Evolutionary conservation across 2,329 filamentous ascomycete genomes (phyloP), one percentile per base, ranked within the genome.

Genomic region (Aspergillus quadrilineatus): DNA sequence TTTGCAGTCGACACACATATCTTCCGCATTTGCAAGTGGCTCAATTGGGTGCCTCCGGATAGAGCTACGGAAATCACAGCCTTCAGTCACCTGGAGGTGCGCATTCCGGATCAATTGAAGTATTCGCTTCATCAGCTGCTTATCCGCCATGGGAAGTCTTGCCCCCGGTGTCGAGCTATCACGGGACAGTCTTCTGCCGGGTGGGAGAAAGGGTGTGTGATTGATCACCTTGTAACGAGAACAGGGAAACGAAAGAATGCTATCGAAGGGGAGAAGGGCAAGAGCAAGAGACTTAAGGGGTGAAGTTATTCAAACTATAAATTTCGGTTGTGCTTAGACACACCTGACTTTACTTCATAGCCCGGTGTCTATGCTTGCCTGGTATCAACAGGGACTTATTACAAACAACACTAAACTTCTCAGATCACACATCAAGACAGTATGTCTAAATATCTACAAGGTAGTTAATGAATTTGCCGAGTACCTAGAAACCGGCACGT

Each of bases 1-100:
- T 87, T 88, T 61, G 85, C 85, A 0, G 85, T 87, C 7, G 85
- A 88, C 61, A 88, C 85, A 1, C 85, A 88, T 67, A 84, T 87
- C 57, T 87, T 86, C 65, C 81, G 85, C 1, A 78, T 87, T 12
- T 82, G 79, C 62, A 81, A 82, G 51, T 85, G 85, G 78, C 77
- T 88, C 0, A 80, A 80, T 26, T 87, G 85, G 85, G 75, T 86
- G 1, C 85, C 85, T 0, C 69, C 76, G 6, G 72, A 75, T 39
- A 69, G 67, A 17, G 70, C 74, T 1, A 79, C 79, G 32, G 74
- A 75, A 52, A 63, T 74, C 44, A 82, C 78, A 1, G 81, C 83
- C 0, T 86, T 83, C 63, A 78, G 77, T 3, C 85, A 87, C 66
- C 79, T 84, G 60, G 84, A 88, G 56, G 82, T 83, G 1, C 74